Evolutionary conservation across 768 basidiomycete genomes (phyloP).

Genomic region (Pulveroboletus sp.): DNA sequence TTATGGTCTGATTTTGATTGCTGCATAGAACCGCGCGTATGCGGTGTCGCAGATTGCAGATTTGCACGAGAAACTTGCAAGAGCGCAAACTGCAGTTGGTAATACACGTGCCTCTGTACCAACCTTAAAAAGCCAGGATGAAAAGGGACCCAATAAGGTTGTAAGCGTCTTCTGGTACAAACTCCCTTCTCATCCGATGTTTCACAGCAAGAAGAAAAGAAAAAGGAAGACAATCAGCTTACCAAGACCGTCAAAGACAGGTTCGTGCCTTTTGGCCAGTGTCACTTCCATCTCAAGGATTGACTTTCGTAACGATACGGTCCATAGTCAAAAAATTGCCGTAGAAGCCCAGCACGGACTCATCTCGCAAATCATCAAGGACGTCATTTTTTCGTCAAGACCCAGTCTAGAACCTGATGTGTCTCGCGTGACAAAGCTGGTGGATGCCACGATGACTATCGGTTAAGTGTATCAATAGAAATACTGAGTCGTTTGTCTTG

Average conservation of each 20-base stretch:
- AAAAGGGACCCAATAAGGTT: slow-evolving; percentile 44
- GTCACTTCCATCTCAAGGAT: neutral
- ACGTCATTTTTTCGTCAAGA: slow-evolving; percentile 76
- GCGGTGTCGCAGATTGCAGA: slow-evolving; percentile 89
- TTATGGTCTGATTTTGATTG: neutral
- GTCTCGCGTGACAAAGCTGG: slow-evolving; percentile 25
- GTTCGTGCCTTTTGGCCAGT: slow-evolving; percentile 36
- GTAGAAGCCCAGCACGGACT: slow-evolving; percentile 92
- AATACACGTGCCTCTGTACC: slow-evolving; percentile 60
- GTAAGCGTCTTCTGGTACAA: neutral
- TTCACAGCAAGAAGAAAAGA: slow-evolving; percentile 57
- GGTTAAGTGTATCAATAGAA: slow-evolving; percentile 15
- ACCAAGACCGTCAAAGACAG: slow-evolving; percentile 91
- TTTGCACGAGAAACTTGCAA: slow-evolving; percentile 84
- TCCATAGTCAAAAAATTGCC: slow-evolving; percentile 76
- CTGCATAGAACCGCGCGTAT: slow-evolving; percentile 82
- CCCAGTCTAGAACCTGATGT: slow-evolving; percentile 28
- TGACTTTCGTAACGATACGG: neutral
- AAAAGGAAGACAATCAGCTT: slow-evolving; percentile 86
- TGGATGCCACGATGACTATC: slow-evolving; percentile 38
- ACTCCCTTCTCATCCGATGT: neutral
- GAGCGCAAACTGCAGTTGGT: slow-evolving; percentile 57
- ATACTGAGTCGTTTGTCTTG: neutral
- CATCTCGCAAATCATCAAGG: slow-evolving; percentile 91
- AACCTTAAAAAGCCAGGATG: slow-evolving; percentile 49